These are phyloP conservation scores for Saccharomycopsis fermentans DNA, from an alignment of 805 yeast genomes.

Conservation along the genomic window DNA sequence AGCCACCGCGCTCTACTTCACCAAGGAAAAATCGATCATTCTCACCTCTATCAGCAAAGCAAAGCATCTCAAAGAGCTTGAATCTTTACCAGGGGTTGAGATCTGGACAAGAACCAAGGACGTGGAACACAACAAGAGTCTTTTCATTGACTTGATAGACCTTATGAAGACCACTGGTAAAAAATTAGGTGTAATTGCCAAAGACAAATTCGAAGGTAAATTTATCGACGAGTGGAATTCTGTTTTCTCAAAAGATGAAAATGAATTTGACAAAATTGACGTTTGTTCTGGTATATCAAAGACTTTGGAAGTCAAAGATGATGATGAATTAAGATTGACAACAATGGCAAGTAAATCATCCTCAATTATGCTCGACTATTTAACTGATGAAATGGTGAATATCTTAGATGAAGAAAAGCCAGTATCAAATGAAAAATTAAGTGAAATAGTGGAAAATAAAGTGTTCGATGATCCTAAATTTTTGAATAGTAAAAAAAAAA, in stretches of 20 bases:
- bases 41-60: constrained; percentile 82
- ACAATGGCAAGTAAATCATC: constrained; percentile 70
- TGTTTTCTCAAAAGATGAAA: constrained; percentile 29
- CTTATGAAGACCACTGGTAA: constrained; percentile 36
- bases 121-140: constrained; percentile 56
- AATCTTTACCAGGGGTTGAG: constrained; percentile 30
- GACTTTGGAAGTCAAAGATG: constrained; percentile 68
- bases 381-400: constrained; percentile 80
- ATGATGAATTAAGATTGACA: constrained; percentile 56
- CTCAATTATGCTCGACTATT: constrained; percentile 65
- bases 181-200: constrained; percentile 56
- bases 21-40: constrained; percentile 47
- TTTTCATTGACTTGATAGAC: constrained; percentile 47
- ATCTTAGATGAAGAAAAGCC: constrained; percentile 79
- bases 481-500: constrained; percentile 44
- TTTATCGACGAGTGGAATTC: constrained; percentile 73
- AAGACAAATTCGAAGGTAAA: constrained; percentile 76
- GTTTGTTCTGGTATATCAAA: constrained; percentile 43
- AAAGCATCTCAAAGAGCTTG: constrained; percentile 57
- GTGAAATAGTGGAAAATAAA: constrained; percentile 69
- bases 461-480: constrained; percentile 65
- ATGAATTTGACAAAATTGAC: constrained; percentile 36
- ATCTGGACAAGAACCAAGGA: constrained; percentile 78
- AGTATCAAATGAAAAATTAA: constrained; percentile 59
- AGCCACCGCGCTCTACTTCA: constrained; percentile 68